Evolutionary conservation across 129 eudicot genomes (phyloP), one percentile per base, ranked within the genome.

Genomic region (Pulicaria dysenterica): DNA sequence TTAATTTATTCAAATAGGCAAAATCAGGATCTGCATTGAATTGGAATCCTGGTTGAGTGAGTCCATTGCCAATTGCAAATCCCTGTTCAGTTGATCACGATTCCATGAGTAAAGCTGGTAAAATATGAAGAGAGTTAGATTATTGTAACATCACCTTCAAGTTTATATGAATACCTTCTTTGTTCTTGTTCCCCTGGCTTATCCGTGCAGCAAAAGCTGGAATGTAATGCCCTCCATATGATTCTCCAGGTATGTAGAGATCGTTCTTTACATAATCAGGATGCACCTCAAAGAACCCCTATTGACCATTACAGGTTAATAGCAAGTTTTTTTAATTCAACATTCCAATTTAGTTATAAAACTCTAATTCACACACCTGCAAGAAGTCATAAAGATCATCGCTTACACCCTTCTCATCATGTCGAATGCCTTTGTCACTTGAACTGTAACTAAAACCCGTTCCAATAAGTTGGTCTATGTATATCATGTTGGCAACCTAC

Each of bases 51-150:
- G 97, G 87, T 64, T 82, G 66, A 5, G 97, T 91, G 56, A 88
- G 88, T 24, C 96, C 96, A 75, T 91, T 91, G 14, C 97, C 96
- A 68, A 91, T 91, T 19, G 93, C 97, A 83, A 88, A 86, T 62
- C 96, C 96, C 96, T 91, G 80, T 4, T 31, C 48, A 69, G 43
- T 58, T 7, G 75, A 14, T 69, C 66, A 17, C 10, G 55, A 42
- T 51, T 71, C 19, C 4, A 54, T 77, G 13, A 77, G 15, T 47
- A 24, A 10, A 60, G 41, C 7, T 14, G 39, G 7, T 24, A 24
- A 61, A 40, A 14, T 34, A 4, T 58, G 45, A 69, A n/a, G 59
- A 59, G 39, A 37, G 24, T 9, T 50, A 48, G 17, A 56, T 51
- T 41, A 14, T n/a, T 13, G 10, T 5, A 41, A 31, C 51, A 67